Evolutionary conservation across 2,329 filamentous ascomycete species (phyloP).

Genomic region (Paracoccidioides lutzii): DNA sequence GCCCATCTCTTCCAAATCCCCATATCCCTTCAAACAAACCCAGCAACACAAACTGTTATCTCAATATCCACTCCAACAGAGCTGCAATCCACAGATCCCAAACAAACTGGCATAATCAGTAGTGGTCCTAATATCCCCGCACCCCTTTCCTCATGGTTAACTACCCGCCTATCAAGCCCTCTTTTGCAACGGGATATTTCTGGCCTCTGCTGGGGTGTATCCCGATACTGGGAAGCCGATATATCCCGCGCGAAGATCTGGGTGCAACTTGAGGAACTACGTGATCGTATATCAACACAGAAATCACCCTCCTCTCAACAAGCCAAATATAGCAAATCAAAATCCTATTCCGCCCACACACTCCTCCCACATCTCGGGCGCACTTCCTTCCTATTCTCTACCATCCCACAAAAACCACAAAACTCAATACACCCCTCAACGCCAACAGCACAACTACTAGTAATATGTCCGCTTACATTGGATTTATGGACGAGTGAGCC

Average conservation of each 20-base stretch:
- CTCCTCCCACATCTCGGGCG: constrained; percentile 27
- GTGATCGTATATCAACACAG: background rate
- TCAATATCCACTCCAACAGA: constrained; percentile 20
- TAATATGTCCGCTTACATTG: constrained; percentile 24
- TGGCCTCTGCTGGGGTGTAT: constrained; percentile 31
- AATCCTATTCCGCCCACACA: constrained; percentile 15
- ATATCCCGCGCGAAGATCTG: constrained; percentile 28
- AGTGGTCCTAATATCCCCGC: constrained; percentile 13
- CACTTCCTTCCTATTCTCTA: constrained; percentile 23
- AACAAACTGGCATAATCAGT: constrained; percentile 6
- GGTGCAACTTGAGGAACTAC: constrained; percentile 12
- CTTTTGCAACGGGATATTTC: constrained; percentile 27
- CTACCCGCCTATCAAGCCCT: constrained; percentile 22
- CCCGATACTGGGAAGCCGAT: constrained; percentile 30
- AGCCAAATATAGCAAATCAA: background rate
- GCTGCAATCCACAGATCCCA: constrained; percentile 3
- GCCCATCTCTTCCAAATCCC: constrained; percentile 21
- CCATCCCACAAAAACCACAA: background rate
- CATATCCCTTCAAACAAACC: constrained; percentile 24
- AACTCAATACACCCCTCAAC: background rate
- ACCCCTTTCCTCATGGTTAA: constrained; percentile 23
- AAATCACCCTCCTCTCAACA: background rate
- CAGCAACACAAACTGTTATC: constrained; percentile 22
- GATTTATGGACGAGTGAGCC: constrained; percentile 32
- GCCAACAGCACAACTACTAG: constrained; percentile 14